Evolutionary conservation across 192 early-diverging fungal species (phyloP).

Genomic region (Mortierella antarctica): DNA sequence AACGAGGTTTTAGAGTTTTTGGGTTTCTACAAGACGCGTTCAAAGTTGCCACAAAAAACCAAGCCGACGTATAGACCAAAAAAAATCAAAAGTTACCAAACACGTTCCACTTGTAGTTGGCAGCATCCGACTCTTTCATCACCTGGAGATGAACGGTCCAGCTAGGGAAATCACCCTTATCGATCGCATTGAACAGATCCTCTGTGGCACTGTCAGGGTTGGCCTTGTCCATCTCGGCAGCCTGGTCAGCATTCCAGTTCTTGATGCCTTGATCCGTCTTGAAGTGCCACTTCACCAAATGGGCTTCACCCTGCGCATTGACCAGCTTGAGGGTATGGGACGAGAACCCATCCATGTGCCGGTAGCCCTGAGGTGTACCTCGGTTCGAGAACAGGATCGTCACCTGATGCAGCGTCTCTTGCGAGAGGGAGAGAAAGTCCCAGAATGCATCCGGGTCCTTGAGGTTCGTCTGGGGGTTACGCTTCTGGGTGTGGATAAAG

Average conservation of each 20-base stretch:
- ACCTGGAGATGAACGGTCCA: constrained; percentile 82
- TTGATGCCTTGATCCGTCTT: constrained; percentile 84
- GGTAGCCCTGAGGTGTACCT: constrained; percentile 80
- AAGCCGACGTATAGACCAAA: too few species aligned
- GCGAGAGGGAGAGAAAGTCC: constrained; percentile 83
- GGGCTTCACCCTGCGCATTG: constrained; percentile 70
- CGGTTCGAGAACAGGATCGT: constrained; percentile 88
- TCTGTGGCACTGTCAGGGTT: constrained; percentile 81
- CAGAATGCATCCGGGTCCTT: constrained; percentile 77
- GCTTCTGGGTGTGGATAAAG: constrained; percentile 88
- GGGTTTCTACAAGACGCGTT: too few species aligned
- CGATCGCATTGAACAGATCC: constrained; percentile 82
- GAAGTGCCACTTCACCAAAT: constrained; percentile 91
- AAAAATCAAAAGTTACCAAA: constrained; percentile 42
- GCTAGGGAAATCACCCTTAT: constrained; percentile 71
- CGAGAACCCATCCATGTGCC: constrained; percentile 87
- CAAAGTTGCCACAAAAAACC: too few species aligned
- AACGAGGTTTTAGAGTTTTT: too few species aligned
- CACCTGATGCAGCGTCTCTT: constrained; percentile 84
- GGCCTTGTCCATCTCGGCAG: constrained; percentile 62
- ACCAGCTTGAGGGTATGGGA: constrained; percentile 84
- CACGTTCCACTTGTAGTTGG: constrained; percentile 77
- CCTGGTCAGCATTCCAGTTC: constrained; percentile 73
- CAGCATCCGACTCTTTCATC: constrained; percentile 75
- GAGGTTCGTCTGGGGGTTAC: constrained; percentile 80